Percentiles rank a stretch among this genome's conserved stretches.
Conservation (phyloP, 2,329 filamentous ascomycete genomes). For the Thelonectria discophora region DNA sequence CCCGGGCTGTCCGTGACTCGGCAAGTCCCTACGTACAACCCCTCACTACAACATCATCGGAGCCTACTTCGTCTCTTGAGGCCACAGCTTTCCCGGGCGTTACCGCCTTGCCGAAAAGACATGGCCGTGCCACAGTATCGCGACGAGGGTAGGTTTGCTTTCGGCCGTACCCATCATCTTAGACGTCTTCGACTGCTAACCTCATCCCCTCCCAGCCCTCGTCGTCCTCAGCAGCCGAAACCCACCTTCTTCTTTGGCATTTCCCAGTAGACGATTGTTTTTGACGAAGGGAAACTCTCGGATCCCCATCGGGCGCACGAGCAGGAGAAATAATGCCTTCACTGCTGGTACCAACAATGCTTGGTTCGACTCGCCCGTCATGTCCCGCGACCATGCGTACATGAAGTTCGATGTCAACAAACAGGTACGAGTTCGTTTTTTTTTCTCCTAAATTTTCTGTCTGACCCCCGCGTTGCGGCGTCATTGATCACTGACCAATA, state of each 20-base stretch:
- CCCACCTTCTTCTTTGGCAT: conserved; percentile 30
- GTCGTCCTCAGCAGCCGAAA: conserved; percentile 43
- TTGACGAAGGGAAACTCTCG: conserved; percentile 44
- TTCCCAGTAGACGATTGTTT: conserved; percentile 43
- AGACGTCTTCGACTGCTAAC: conserved; percentile 24
- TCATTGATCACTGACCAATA: conserved; percentile 37
- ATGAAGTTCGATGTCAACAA: conserved; percentile 54
- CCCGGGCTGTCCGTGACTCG: conserved; percentile 32
- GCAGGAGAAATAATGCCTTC: conserved; percentile 49
- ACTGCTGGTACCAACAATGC: conserved; percentile 61
- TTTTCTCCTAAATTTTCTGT: not conserved
- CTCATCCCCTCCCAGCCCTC: conserved; percentile 37
- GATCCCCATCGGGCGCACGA: conserved; percentile 55
- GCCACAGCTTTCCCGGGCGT: conserved; percentile 1
- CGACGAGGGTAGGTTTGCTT: conserved; percentile 35
- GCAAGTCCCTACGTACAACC: conserved; percentile 23
- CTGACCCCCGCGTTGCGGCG: not conserved
- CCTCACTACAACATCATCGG: conserved; percentile 27
- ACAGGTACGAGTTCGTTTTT: conserved; percentile 50
- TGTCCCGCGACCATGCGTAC: conserved; percentile 74
- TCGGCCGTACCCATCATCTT: not conserved
- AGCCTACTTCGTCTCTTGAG: conserved; percentile 3
- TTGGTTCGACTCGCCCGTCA: conserved; percentile 76
- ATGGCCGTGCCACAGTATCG: conserved; percentile 41
- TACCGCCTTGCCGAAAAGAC: conserved; percentile 1